Percentiles rank a stretch among this genome's conserved stretches.
Evolutionary conservation across 371 early-diverging fungal genomes (phyloP).

Genomic region (Dentiscutata heterogama): DNA sequence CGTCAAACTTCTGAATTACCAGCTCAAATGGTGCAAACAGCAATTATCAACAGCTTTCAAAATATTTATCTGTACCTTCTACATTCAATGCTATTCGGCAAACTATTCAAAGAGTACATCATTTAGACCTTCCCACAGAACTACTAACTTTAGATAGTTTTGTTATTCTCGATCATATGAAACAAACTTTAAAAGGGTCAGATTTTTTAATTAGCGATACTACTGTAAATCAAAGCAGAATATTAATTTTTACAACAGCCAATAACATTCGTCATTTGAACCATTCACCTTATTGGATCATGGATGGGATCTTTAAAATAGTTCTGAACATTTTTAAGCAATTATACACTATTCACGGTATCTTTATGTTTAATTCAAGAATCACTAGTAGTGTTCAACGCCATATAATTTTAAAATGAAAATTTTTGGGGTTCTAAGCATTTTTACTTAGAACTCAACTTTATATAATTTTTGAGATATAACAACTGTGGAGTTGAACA

Average conservation of each 20-base stretch:
- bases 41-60: not conserved
- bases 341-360: not conserved
- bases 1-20: not conserved
- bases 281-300: not conserved
- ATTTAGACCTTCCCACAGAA: not conserved
- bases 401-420: not conserved
- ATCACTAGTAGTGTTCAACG: no score
- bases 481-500: no score
- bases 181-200: not conserved
- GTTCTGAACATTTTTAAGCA: not conserved
- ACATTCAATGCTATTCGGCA: not conserved
- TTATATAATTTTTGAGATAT: no score
- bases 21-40: conserved; percentile 25
- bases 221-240: not conserved
- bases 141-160: not conserved
- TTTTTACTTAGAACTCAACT: no score
- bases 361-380: no score
- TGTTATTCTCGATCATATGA: not conserved
- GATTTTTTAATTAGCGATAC: no score
- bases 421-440: no score
- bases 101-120: not conserved
- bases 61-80: conserved; percentile 26
- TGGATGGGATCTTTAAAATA: not conserved
- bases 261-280: not conserved
- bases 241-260: not conserved